Base-by-base conservation (phyloP, 345 rosid species). In the Eutrema heterophyllum region DNA sequence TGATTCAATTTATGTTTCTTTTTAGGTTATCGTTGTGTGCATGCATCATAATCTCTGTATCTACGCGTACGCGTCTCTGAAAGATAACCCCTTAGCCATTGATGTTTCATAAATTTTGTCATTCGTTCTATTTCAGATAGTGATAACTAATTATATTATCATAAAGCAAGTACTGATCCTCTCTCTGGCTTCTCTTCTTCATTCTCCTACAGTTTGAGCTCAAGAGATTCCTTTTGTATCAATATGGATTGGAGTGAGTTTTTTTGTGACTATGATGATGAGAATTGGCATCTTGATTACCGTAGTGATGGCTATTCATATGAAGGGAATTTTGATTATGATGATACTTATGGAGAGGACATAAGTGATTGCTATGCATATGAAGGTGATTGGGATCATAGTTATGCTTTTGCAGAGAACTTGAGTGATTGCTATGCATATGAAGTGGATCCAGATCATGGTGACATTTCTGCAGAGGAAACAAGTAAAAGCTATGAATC, bases 181-280 rank as follows among this genome's bases (percentile, higher is more conserved):
- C 49, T 44, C 49, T 5, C 18, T 44, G 53, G 18, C 13, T 12
- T 56, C 6, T 45, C 53, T 63, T 63, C 38, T 30, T 63, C 26
- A 43, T 8, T 63, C n/a, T 46, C 54, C 9, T 46, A 30, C 41
- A 64, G 68, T 15, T 46, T 30, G 16, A 16, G 15, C 24, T 46
- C 30, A 46, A 46, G 43, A 16, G 68, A 30, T 30, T 64, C 55
- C 16, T 64, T 2, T 45, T 15, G 29, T 15, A 45, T 46, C 41
- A 21, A n/a, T n/a, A 64, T 46, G 14, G 21, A 64, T 18, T 64
- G 68, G 68, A 32, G 43, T 64, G 68, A 64, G n/a, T 64, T 30
- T 15, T 44, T 1, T 14, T 5, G 4, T 13, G 67, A 63, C 38
- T 43, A 27, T 27, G 29, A 44, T 9, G 52, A 63, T 44, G 67